These are phyloP conservation scores for Echeveria elegans DNA, from an alignment of 164 flowering plant species.

Conservation along the genomic window DNA sequence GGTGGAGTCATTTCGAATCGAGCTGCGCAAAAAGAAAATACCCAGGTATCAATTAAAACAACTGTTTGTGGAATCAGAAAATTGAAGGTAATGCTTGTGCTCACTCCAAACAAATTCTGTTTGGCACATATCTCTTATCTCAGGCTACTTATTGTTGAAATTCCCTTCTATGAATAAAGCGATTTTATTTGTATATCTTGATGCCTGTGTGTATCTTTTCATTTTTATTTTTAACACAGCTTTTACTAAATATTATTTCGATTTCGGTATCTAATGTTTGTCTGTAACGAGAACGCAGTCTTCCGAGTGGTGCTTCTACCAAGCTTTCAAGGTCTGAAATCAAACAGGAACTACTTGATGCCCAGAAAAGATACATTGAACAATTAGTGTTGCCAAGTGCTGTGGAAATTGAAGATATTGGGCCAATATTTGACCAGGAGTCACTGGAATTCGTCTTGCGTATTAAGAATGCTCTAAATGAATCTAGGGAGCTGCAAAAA, in stretches of 20 bases:
- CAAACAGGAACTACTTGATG: slow-evolving; percentile 51
- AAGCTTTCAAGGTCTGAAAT: slow-evolving; percentile 61
- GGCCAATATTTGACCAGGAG: slow-evolving; percentile 27
- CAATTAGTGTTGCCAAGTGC: slow-evolving; percentile 57
- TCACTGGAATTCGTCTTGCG: slow-evolving; percentile 43
- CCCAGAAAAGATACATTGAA: slow-evolving; percentile 58
- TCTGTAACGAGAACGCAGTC: slow-evolving; percentile 34
- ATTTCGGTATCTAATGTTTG: neutral
- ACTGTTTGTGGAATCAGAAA: neutral
- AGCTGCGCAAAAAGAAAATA: slow-evolving; percentile 29
- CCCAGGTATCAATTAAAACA: slow-evolving; percentile 27
- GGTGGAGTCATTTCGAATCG: slow-evolving; percentile 40
- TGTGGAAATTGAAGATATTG: slow-evolving; percentile 49
- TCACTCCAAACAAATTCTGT: neutral
- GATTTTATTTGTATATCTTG: neutral
- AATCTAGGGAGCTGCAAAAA: slow-evolving; percentile 59
- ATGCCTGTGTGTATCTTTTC: neutral
- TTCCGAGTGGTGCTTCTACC: slow-evolving; percentile 20
- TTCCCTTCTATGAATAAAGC: neutral
- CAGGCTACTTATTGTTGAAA: neutral
- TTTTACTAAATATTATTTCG: neutral
- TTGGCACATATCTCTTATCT: neutral
- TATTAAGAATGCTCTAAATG: slow-evolving; percentile 43
- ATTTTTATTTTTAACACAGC: neutral
- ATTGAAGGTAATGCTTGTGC: neutral